Conservation (phyloP, 768 basidiomycete species). For the Tubosaeta sp. region DNA sequence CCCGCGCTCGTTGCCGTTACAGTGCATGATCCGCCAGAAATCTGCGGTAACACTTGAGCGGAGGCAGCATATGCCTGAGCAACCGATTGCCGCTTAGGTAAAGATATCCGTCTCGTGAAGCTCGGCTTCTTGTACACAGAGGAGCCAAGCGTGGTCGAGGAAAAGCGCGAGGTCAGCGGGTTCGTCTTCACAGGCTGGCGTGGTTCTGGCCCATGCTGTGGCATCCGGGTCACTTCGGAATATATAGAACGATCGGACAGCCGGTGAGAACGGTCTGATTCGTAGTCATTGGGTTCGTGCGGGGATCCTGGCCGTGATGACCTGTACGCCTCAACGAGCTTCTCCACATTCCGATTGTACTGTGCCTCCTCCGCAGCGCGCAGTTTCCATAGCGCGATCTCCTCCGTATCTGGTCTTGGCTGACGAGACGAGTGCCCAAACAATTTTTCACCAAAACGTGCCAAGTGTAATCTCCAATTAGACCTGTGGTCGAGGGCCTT, state of each 20-base stretch:
- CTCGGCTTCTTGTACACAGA: conserved; percentile 31
- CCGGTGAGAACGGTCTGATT: conserved; percentile 27
- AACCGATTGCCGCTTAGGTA: conserved; percentile 40
- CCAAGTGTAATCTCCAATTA: conserved; percentile 54
- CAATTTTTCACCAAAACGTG: conserved; percentile 52
- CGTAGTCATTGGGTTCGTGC: conserved; percentile 22
- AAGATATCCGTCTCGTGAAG: conserved; percentile 24
- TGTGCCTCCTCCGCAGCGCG: conserved; percentile 48
- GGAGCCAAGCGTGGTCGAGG: conserved; percentile 41
- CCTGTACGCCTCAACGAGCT: conserved; percentile 44
- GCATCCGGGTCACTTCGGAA: conserved; percentile 63
- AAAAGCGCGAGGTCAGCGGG: conserved; percentile 45
- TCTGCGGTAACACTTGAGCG: conserved; percentile 34
- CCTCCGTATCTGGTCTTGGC: conserved; percentile 35
- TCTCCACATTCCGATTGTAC: conserved; percentile 48
- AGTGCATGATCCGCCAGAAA: conserved; percentile 38
- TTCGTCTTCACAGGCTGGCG: conserved; percentile 62
- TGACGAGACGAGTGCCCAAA: conserved; percentile 45
- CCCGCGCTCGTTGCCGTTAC: conserved; percentile 41
- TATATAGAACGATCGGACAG: conserved; percentile 57
- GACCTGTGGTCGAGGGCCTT: conserved; percentile 48
- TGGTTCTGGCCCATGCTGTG: conserved; percentile 61
- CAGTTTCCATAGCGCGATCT: conserved; percentile 48
- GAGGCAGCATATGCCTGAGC: conserved; percentile 58
- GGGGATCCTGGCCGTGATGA: conserved; percentile 41